Base-by-base conservation (phyloP, 2,329 filamentous ascomycete genomes). In the Epichloe baconii region DNA sequence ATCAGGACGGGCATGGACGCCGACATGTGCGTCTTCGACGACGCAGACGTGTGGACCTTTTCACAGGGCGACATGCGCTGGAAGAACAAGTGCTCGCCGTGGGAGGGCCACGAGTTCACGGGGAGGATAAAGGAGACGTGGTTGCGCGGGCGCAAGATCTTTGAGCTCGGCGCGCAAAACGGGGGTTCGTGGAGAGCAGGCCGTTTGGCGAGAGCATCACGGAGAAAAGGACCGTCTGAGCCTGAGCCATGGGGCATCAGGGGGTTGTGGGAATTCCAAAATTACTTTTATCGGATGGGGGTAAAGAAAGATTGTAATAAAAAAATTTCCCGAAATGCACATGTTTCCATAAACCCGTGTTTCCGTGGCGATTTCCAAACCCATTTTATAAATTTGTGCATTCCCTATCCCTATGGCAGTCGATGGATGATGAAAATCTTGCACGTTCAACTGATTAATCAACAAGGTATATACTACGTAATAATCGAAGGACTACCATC, bases 11-110 rank as follows among this genome's bases (percentile, higher is more conserved):
- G 89, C 0, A 84, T 87, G 67, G 90, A 96, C 68, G 90, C 83
- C 3, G 90, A 96, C 65, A 75, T 95, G 37, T 90, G 87, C 59
- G 83, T 97, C 15, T 96, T 97, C 64, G 91, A 97, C 64, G 88
- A 95, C 56, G 70, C 76, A n/a, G 82, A 80, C 21, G 77, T 78
- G 58, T 98, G 91, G 77, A 77, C 82, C 23, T 82, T 95, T 49
- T 71, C 79, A 52, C 74, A 78, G 17, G 82, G 78, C 54, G 88
- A 88, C 47, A 95, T 98, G 89, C 78, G 93, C 58, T 98, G 95
- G 78, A 83, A 88, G 68, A 95, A 96, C 68, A 88, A 88, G 62
- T 90, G 88, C 72, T 89, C 84, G 52, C 89, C 90, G 0, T 96
- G 94, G 75, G 85, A 95, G 65, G 87, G 87, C 19, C 85, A 84